Conservation (phyloP, 2,329 filamentous ascomycete genomes). For the Penicillium griseofulvum region DNA sequence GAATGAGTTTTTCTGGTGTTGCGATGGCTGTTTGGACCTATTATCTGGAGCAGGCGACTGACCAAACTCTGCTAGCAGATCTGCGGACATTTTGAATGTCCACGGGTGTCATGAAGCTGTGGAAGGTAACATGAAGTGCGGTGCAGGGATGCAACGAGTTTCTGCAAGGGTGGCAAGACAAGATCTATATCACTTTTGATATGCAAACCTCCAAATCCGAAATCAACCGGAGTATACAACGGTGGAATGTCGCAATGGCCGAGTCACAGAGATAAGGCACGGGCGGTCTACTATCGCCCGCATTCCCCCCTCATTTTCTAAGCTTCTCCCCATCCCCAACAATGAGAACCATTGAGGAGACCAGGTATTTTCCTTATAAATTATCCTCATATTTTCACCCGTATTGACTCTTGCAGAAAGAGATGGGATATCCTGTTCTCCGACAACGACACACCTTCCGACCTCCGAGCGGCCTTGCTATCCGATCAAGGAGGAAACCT, state of each 20-base stretch:
- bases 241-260: slow-evolving; percentile 12
- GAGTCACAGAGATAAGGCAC: slow-evolving; percentile 19
- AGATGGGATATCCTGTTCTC: slow-evolving; percentile 66
- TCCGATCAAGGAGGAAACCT: slow-evolving; percentile 59
- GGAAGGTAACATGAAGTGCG: not conserved
- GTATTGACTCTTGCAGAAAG: slow-evolving; percentile 46
- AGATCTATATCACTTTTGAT: not conserved
- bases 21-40: slow-evolving; percentile 6
- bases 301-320: slow-evolving; percentile 20
- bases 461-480: slow-evolving; percentile 64
- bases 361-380: slow-evolving; percentile 42
- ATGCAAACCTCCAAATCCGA: not conserved
- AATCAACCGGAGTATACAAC: slow-evolving; percentile 8
- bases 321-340: slow-evolving; percentile 9
- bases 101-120: slow-evolving; percentile 2
- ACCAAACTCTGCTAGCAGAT: slow-evolving; percentile 54
- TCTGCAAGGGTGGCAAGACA: not conserved
- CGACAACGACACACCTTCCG: slow-evolving; percentile 55
- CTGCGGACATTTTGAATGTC: slow-evolving; percentile 49
- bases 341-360: slow-evolving; percentile 57
- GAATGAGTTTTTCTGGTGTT: slow-evolving; percentile 18
- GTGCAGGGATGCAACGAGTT: not conserved
- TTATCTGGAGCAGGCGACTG: slow-evolving; percentile 20
- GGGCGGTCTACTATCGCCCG: slow-evolving; percentile 23
- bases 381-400: not conserved